These are phyloP conservation scores for Exophiala bonariae DNA, from an alignment of 2,329 filamentous ascomycete genomes.

Conservation along the genomic window DNA sequence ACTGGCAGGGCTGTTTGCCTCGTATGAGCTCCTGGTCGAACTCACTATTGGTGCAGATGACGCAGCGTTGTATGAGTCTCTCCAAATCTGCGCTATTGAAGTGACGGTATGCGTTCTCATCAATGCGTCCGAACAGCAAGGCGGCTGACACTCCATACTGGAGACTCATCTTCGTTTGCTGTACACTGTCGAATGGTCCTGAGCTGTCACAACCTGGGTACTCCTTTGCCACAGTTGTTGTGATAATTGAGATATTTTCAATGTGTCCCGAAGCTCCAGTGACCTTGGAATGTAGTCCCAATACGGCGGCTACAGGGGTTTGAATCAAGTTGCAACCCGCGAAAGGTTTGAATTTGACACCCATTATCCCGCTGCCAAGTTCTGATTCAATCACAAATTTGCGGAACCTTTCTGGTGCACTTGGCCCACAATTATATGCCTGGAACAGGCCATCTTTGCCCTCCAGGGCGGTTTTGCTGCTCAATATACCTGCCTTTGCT, in stretches of 20 bases:
- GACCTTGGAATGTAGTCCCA: conserved; percentile 6
- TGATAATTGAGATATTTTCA: conserved; percentile 3
- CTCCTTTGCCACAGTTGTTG: conserved; percentile 9
- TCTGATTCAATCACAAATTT: background rate
- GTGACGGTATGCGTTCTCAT: conserved; percentile 9
- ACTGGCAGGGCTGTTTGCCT: conserved; percentile 8
- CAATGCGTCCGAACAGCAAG: conserved; percentile 7
- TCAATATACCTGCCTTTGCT: conserved; percentile 10
- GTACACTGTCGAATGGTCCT: conserved; percentile 8
- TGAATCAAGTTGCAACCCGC: conserved; percentile 18
- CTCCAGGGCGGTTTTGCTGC: conserved; percentile 11
- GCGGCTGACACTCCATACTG: conserved; percentile 12
- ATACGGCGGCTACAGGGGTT: conserved; percentile 9
- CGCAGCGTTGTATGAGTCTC: conserved; percentile 1
- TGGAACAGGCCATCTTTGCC: conserved; percentile 16
- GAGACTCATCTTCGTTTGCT: conserved; percentile 16
- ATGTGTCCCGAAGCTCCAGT: background rate
- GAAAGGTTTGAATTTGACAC: conserved; percentile 15
- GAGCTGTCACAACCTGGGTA: conserved; percentile 18
- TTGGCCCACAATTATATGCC: conserved; percentile 3
- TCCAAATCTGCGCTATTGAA: conserved; percentile 2
- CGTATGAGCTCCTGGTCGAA: conserved; percentile 4
- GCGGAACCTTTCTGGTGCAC: conserved; percentile 2
- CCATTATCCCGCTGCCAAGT: conserved; percentile 11
- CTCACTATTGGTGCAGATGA: background rate